Evolutionary conservation across 202 grass and related monocot species (phyloP).

Genomic region (Digitaria exilis): DNA sequence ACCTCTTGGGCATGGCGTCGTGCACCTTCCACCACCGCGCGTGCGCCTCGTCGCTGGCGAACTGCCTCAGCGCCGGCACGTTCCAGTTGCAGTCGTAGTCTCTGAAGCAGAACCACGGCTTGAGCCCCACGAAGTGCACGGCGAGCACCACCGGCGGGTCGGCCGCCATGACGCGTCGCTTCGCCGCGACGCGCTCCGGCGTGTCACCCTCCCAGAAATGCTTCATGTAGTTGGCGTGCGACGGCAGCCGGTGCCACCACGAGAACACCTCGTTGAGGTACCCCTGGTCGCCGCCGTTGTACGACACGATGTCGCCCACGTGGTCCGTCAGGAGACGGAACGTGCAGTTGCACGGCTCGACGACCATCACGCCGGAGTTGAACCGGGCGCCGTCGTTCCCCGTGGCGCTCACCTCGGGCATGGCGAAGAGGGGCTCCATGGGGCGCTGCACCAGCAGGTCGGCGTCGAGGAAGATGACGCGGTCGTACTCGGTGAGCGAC

Average conservation of each 20-base stretch:
- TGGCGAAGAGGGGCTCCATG: constrained; percentile 45
- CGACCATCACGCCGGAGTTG: constrained; percentile 65
- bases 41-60: constrained; percentile 65
- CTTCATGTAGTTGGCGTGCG: constrained; percentile 63
- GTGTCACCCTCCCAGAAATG: constrained; percentile 48
- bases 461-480: constrained; percentile 57
- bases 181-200: constrained; percentile 27
- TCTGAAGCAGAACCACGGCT: constrained; percentile 69
- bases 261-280: constrained; percentile 75
- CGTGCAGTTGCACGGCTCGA: constrained; percentile 67
- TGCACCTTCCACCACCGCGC: constrained; percentile 64
- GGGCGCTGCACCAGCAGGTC: constrained; percentile 56
- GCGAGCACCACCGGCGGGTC: constrained; percentile 52
- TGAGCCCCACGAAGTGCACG: constrained; percentile 66
- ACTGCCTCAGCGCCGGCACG: constrained; percentile 40
- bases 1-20: constrained; percentile 41
- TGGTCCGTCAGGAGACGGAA: constrained; percentile 53
- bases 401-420: constrained; percentile 52
- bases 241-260: constrained; percentile 69
- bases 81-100: constrained; percentile 87
- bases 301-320: constrained; percentile 53
- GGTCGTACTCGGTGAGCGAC: constrained; percentile 62
- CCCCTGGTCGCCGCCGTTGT: constrained; percentile 78
- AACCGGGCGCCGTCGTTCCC: constrained; percentile 48
- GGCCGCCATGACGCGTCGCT: constrained; percentile 39